A percentile compares a stretch with the other conserved stretches of the same genome.
phyloP scores from a whole-genome alignment of 2,329 filamentous ascomycete species.

The Pyricularia sp. region DNA sequence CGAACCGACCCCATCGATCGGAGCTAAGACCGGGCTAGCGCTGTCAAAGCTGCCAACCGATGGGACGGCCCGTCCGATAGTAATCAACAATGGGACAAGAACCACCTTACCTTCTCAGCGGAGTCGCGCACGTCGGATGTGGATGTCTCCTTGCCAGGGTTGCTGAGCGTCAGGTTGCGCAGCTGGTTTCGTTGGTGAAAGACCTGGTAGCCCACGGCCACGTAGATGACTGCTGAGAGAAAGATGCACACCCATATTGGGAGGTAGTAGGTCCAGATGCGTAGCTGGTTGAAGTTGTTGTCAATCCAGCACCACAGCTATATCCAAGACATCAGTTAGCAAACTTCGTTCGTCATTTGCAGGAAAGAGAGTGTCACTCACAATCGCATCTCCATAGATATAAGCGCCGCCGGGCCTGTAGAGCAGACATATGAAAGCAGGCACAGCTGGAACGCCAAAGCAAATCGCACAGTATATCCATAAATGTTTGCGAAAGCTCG shows the following conservation, averaged over 20 bases:
- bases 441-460: slow-evolving; percentile 63
- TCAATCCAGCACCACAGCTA: slow-evolving; percentile 57
- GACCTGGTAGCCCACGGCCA: slow-evolving; percentile 49
- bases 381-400: slow-evolving; percentile 49
- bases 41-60: not conserved
- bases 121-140: slow-evolving; percentile 17
- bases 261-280: slow-evolving; percentile 53
- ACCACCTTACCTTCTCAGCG: slow-evolving; percentile 23
- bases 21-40: not conserved
- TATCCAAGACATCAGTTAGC: not conserved
- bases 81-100: too few species aligned
- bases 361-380: slow-evolving; percentile 19
- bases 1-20: too few species aligned
- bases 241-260: slow-evolving; percentile 52
- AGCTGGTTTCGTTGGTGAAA: slow-evolving; percentile 48
- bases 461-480: slow-evolving; percentile 62
- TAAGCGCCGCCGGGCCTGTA: slow-evolving; percentile 28
- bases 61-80: not conserved
- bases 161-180: slow-evolving; percentile 42
- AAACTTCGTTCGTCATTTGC: not conserved
- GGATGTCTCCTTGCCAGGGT: slow-evolving; percentile 23
- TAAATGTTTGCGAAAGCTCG: slow-evolving; percentile 62
- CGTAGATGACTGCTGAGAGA: slow-evolving; percentile 44
- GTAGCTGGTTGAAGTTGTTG: slow-evolving; percentile 41
- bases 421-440: slow-evolving; percentile 56